Conservation (phyloP, 2,329 filamentous ascomycete species). For the Magnaporthiopsis rhizophila region DNA sequence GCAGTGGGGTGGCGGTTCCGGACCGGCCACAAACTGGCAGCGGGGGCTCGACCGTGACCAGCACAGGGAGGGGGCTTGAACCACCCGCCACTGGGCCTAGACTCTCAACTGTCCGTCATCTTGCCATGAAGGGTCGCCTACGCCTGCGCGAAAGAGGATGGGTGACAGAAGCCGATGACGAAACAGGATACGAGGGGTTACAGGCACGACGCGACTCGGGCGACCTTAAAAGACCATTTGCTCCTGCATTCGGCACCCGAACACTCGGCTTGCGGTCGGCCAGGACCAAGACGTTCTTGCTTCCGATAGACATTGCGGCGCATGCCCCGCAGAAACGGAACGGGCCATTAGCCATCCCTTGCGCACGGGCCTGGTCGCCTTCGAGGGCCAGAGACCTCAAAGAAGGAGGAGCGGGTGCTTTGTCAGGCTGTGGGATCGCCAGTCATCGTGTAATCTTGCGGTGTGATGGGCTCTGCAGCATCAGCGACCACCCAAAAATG, state of each 20-base stretch:
- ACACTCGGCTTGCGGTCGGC: neutral
- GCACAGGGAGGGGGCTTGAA: neutral
- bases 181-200: neutral
- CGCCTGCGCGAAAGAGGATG: neutral
- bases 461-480: neutral
- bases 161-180: neutral
- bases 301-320: neutral
- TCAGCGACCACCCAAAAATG: neutral
- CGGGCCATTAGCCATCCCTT: neutral
- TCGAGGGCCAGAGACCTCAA: neutral
- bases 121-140: neutral
- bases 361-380: neutral
- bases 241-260: neutral
- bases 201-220: neutral
- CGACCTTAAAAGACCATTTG: neutral
- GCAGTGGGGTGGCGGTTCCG: neutral
- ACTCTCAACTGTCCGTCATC: neutral
- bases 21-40: neutral
- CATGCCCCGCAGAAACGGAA: neutral
- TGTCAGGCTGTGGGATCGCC: neutral
- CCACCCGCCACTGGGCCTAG: neutral
- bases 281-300: neutral
- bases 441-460: neutral
- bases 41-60: too few species aligned
- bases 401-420: neutral